phyloP scores from a whole-genome alignment of 495 filamentous ascomycete species.

The Penicillium cosmopolitanum region DNA sequence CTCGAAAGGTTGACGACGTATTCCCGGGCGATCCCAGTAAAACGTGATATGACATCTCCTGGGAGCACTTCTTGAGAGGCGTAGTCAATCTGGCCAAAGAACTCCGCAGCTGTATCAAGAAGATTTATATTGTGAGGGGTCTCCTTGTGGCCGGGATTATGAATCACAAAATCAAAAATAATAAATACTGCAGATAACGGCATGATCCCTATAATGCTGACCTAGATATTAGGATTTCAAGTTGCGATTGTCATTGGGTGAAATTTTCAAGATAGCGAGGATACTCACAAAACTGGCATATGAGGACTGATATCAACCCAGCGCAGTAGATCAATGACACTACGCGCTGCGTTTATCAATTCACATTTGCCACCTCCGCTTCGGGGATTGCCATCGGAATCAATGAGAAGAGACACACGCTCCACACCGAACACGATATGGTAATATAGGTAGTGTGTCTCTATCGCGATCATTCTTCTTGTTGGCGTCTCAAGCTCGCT shows the following conservation, averaged over 20 bases:
- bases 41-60: not conserved
- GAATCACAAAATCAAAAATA: conserved; percentile 45
- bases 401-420: not conserved
- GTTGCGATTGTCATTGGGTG: too few species aligned
- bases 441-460: not conserved
- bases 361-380: conserved; percentile 26
- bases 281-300: conserved; percentile 37
- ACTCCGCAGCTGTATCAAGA: conserved; percentile 20
- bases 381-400: not conserved
- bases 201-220: conserved; percentile 24
- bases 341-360: conserved; percentile 28
- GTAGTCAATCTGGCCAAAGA: not conserved
- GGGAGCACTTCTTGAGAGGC: not conserved
- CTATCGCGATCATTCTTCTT: not conserved
- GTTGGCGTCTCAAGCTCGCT: not conserved
- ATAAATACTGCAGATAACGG: conserved; percentile 43
- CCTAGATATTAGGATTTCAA: not conserved
- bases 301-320: conserved; percentile 37
- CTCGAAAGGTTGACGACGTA: not conserved
- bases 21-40: not conserved
- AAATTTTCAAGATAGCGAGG: not conserved
- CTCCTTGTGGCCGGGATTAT: conserved; percentile 41
- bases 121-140: conserved; percentile 36
- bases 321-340: conserved; percentile 34
- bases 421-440: not conserved